Base-by-base conservation (phyloP, 768 basidiomycete genomes). In the Lepiota venenata region DNA sequence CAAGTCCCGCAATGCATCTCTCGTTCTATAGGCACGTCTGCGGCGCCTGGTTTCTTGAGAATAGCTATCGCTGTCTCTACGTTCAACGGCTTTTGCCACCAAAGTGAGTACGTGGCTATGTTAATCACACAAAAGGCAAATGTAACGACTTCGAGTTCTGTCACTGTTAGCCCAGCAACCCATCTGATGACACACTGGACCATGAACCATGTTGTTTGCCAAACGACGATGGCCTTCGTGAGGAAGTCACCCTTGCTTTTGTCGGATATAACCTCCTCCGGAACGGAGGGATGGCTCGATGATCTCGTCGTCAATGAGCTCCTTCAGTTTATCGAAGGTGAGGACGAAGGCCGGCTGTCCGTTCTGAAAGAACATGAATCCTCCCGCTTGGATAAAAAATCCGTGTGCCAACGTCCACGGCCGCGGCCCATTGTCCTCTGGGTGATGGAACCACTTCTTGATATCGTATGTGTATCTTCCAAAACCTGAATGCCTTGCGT, bases 191-290 rank as follows among this genome's bases (percentile, higher is more conserved):
- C 6, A 9, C 49, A 45, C 38, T 57, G 59, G 40, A 56, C 29
- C 15, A 54, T 47, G 52, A 68, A 67, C 63, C 63, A 68, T 3
- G 51, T 44, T 1, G 60, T 46, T 47, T 69, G 68, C 4, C 60
- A 14, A 5, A 64, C 12, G 14, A 63, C 58, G 14, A 69, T 37
- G 8, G 49, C 25, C 25, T 68, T 69, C 7, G 61, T 45, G 10
- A 69, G 56, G 10, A 47, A 50, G 27, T 67, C 61, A 0, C 58
- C 64, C 45, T 67, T 67, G 61, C 65, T 67, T 29, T 59, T 60
- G 60, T 67, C 61, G 15, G 43, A 37, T 39, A 69, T 67, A 10
- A 60, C 53, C 35, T 57, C 49, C 15, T 58, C 47, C 2, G 57
- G 36, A 40, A 61, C 25, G 15, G 37, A 35, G 10, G 56, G 56